Evolutionary conservation across 805 yeast species (phyloP), one percentile per base, ranked within the genome.

Genomic region (Cyberlindnera suaveolens): DNA sequence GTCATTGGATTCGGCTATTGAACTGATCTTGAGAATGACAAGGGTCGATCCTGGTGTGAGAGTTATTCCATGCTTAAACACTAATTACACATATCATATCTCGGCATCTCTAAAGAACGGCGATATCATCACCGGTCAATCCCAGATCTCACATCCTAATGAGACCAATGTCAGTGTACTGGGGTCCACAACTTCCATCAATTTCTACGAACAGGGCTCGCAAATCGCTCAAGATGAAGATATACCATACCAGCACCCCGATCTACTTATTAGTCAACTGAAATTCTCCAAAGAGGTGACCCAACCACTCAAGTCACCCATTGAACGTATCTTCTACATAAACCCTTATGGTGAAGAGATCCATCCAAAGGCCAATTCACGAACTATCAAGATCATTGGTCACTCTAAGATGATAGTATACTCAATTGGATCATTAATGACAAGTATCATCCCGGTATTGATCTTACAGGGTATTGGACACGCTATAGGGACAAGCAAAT

Each of bases 271-370:
- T 37, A 82, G 95, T 0, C 96, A 89, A 55, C 64, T 89, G 31
- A 82, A 78, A 56, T 85, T 86, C 60, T 73, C 76, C 46, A 85
- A 85, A 56, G 69, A 72, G 15, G 76, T 66, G 4, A 68, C 68
- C 30, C 17, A 31, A 13, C 88, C 91, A 1, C 69, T 89, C n/a
- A 70, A 79, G 6, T 76, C 93, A 0, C 90, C 95, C 1, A 80
- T 89, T 9, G 68, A 74, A 20, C 65, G 91, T 31, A 75, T 89
- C 4, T 81, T 79, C 51, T 89, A 90, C 57, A 83, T 89, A 39
- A 85, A 89, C 16, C 90, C 93, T 1, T 85, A 84, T 58, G 96
- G 96, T 1, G 86, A 84, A 53, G 96, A 89, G 57, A 81, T 85
- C 20, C 76, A 78, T 49, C 96, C 96, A 3, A 61, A 67, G 29